Evolutionary conservation across 176 grass and related monocot genomes (phyloP).

Genomic region (Aegilops tauschii): DNA sequence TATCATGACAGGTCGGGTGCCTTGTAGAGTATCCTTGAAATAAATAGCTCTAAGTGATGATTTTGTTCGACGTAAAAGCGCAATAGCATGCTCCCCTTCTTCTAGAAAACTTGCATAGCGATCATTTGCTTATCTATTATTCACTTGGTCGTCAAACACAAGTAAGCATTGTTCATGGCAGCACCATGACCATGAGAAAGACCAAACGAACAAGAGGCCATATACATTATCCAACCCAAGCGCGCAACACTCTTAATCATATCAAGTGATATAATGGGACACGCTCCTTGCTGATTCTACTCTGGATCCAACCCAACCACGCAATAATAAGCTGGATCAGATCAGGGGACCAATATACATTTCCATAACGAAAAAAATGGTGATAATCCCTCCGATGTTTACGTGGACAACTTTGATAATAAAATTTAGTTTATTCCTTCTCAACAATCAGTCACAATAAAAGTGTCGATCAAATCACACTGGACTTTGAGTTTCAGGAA

Average conservation of each 20-base stretch:
- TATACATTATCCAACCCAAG: no score
- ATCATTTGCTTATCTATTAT: neutral
- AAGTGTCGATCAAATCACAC: neutral
- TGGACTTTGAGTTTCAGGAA: neutral
- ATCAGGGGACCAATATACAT: neutral
- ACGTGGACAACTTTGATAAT: neutral
- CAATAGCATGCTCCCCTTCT: neutral
- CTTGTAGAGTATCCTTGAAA: neutral
- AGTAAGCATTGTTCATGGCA: neutral
- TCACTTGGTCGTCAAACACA: neutral
- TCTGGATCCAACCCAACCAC: neutral
- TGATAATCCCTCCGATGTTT: neutral
- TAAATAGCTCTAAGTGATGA: neutral
- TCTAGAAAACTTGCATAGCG: neutral
- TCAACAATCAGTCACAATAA: neutral
- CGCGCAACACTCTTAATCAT: no score
- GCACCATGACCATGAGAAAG: neutral
- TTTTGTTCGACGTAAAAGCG: neutral
- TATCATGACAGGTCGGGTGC: neutral
- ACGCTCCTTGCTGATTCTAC: neutral
- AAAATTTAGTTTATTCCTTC: neutral
- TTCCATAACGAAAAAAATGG: neutral
- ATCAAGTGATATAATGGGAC: neutral
- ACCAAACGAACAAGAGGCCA: neutral
- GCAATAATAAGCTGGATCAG: no score